Evolutionary conservation across 108 stramenopile genomes (phyloP).

Genomic region (Aurantiochytrium sp.): DNA sequence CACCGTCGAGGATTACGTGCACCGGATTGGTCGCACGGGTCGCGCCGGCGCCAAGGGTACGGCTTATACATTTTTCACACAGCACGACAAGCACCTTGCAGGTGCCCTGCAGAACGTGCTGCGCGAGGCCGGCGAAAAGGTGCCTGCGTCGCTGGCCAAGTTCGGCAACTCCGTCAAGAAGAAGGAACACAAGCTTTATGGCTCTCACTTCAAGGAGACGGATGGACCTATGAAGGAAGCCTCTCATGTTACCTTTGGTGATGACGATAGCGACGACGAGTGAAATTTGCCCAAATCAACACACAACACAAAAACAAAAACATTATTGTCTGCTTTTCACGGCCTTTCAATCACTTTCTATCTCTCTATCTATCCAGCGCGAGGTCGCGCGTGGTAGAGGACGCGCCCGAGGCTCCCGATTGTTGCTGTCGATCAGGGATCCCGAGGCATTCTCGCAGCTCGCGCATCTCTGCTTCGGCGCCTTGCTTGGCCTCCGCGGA

Average conservation of each 20-base stretch:
- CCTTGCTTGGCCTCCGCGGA: no score
- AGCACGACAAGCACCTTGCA: slow-evolving; percentile 79
- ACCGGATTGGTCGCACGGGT: slow-evolving; percentile 93
- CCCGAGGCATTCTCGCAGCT: no score
- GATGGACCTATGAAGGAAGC: slow-evolving; percentile 70
- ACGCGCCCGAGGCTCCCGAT: no score
- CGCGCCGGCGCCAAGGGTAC: slow-evolving; percentile 85
- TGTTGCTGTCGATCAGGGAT: no score
- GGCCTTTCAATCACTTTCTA: no score
- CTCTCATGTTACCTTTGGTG: slow-evolving; percentile 66
- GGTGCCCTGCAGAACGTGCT: slow-evolving; percentile 94
- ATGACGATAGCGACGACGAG: slow-evolving; percentile 27
- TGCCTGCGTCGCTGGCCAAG: slow-evolving; percentile 79
- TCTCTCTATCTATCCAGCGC: no score
- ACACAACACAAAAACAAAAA: no score
- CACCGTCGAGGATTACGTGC: slow-evolving; percentile 90
- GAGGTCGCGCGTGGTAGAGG: no score
- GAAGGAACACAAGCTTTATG: slow-evolving; percentile 98
- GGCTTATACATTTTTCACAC: slow-evolving; percentile 82
- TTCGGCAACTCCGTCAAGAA: slow-evolving; percentile 98
- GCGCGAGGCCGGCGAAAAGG: slow-evolving; percentile 78
- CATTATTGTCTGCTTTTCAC: no score
- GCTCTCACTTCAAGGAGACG: slow-evolving; percentile 76
- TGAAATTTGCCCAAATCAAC: neutral
- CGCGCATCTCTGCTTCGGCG: no score